Conservation (phyloP, 2,329 filamentous ascomycete genomes). For the Alternaria burnsii region DNA sequence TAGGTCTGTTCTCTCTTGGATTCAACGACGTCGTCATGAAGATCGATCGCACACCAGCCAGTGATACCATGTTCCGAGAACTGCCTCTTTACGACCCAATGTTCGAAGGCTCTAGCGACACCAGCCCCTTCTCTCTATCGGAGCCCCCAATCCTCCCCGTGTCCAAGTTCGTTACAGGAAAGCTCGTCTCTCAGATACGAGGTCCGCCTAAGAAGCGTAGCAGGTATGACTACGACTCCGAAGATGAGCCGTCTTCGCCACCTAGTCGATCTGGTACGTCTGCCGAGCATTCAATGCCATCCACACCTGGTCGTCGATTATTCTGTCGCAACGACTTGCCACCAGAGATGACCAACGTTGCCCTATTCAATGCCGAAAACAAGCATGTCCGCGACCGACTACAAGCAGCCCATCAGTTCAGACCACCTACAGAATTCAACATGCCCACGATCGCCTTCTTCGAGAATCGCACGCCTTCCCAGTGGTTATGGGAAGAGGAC, state of each 20-base stretch:
- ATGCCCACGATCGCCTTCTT: conserved; percentile 95
- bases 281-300: conserved; percentile 56
- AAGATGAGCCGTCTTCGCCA: conserved; percentile 63
- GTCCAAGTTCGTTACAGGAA: conserved; percentile 85
- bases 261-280: conserved; percentile 49
- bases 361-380: conserved; percentile 88
- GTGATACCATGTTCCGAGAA: conserved; percentile 80
- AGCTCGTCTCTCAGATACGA: conserved; percentile 73
- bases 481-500: conserved; percentile 91
- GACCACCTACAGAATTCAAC: conserved; percentile 86
- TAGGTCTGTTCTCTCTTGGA: conserved; percentile 82
- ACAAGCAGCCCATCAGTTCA: conserved; percentile 90
- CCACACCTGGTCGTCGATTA: conserved; percentile 50
- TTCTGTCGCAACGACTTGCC: conserved; percentile 61
- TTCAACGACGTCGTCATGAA: conserved; percentile 84
- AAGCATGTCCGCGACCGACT: conserved; percentile 88
- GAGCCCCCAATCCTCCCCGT: conserved; percentile 75
- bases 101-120: conserved; percentile 43
- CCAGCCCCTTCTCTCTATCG: conserved; percentile 43
- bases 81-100: conserved; percentile 75
- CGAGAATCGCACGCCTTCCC: conserved; percentile 83
- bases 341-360: conserved; percentile 78
- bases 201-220: conserved; percentile 78
- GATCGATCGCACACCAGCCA: conserved; percentile 75
- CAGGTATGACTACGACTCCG: conserved; percentile 81